Percentiles rank a stretch among this genome's conserved stretches.
phyloP scores from a whole-genome alignment of 73 alveolate species.

The Tetrahymena elliotti region DNA sequence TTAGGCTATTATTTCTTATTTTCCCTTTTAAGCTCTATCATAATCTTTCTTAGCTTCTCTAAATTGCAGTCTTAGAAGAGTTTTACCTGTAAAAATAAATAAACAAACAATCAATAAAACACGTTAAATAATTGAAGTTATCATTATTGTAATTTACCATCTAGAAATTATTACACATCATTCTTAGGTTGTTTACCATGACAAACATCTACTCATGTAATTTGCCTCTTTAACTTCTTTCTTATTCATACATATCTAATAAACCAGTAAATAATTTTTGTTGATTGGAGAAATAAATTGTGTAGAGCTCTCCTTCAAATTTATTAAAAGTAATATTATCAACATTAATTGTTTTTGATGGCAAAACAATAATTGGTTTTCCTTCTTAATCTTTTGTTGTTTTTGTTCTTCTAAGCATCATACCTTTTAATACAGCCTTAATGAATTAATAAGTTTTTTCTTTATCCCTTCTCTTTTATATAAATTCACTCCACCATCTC shows the following conservation, averaged over 20 bases:
- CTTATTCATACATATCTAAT: background rate
- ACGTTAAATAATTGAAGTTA: background rate
- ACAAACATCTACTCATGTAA: constrained; percentile 14
- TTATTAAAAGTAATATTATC: background rate
- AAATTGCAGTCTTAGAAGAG: background rate
- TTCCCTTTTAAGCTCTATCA: background rate
- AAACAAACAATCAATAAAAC: background rate
- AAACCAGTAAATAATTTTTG: background rate
- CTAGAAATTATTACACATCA: constrained; percentile 22
- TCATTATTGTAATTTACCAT: constrained; percentile 9
- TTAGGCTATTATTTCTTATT: background rate
- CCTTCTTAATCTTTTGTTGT: constrained; percentile 1
- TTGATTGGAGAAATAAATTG: background rate
- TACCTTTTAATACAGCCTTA: background rate
- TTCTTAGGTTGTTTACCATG: constrained; percentile 24
- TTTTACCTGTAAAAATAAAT: background rate
- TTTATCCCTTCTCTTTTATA: constrained; percentile 11
- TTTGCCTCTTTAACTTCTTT: background rate
- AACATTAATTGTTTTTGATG: background rate
- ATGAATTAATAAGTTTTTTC: constrained; percentile 14
- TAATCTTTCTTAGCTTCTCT: background rate
- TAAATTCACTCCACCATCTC: constrained; percentile 35
- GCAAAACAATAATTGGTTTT: background rate
- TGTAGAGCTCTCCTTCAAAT: background rate
- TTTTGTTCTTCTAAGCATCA: constrained; percentile 21